A percentile compares a stretch with the other conserved stretches of the same genome.
Evolutionary conservation across 1,284 basidiomycete genomes (phyloP).

Genomic region (Ceratobasidium sp.): DNA sequence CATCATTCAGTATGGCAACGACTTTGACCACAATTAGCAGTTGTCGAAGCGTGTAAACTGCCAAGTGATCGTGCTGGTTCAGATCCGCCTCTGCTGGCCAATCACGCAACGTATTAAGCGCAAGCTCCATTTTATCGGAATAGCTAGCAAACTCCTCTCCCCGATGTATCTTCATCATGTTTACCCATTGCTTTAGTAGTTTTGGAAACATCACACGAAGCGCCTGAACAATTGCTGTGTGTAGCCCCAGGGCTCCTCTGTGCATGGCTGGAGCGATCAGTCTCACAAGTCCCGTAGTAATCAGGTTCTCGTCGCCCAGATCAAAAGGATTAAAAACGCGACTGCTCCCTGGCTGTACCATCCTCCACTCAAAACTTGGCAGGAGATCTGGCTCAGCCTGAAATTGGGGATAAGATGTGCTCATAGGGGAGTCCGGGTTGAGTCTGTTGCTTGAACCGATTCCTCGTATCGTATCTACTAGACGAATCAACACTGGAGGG

Average conservation of each 20-base stretch:
- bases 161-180: neutral
- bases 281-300: neutral
- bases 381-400: neutral
- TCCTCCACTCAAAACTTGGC: neutral
- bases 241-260: neutral
- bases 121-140: neutral
- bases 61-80: neutral
- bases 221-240: neutral
- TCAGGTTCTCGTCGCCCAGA: neutral
- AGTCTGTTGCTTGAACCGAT: neutral
- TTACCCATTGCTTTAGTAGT: neutral
- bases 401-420: neutral
- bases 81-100: neutral
- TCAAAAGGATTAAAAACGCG: neutral
- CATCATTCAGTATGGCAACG: neutral
- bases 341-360: neutral
- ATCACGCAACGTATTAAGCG: no score
- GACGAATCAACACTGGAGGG: neutral
- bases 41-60: neutral
- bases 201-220: neutral
- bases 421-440: neutral
- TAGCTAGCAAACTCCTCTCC: neutral
- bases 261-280: neutral
- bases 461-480: neutral
- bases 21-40: neutral